phyloP scores from a whole-genome alignment of 441 rosid species.

The Pelargonium cotyledonis region DNA sequence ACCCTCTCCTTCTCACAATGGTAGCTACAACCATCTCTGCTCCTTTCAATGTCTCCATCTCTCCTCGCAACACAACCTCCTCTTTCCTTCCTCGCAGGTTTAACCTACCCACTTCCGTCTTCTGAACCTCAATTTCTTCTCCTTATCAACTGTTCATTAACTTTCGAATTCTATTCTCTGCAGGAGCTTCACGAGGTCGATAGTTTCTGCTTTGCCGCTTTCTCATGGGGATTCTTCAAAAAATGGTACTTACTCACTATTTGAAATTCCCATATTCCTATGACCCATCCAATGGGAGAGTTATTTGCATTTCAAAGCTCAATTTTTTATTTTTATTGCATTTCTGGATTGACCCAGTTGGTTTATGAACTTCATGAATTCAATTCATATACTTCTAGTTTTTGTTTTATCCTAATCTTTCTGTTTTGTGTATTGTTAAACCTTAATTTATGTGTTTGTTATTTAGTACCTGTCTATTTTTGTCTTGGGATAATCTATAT shows the following conservation, averaged over 20 bases:
- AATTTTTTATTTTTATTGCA: neutral
- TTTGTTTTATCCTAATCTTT: constrained; percentile 4
- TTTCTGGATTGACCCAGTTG: constrained; percentile 16
- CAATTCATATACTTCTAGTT: constrained; percentile 4
- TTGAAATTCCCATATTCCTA: neutral
- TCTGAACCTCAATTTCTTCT: neutral
- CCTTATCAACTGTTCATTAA: neutral
- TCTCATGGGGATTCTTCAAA: constrained; percentile 37
- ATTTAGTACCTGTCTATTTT: neutral
- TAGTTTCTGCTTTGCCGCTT: constrained; percentile 41
- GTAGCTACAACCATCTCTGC: constrained; percentile 49
- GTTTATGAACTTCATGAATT: constrained; percentile 12
- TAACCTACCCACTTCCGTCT: constrained; percentile 5
- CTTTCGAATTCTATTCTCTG: constrained; percentile 13
- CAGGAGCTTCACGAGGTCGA: constrained; percentile 38
- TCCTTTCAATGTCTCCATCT: constrained; percentile 28
- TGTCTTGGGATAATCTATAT: neutral
- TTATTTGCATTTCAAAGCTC: neutral
- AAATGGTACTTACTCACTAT: constrained; percentile 30
- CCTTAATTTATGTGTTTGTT: neutral
- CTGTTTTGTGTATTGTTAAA: neutral
- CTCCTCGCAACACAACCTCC: constrained; percentile 28
- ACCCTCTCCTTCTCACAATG: constrained; percentile 25
- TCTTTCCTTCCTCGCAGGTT: constrained; percentile 39
- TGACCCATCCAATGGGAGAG: neutral